Conservation (phyloP, 1,284 basidiomycete species). For the Cutaneotrichosporon sp. region DNA sequence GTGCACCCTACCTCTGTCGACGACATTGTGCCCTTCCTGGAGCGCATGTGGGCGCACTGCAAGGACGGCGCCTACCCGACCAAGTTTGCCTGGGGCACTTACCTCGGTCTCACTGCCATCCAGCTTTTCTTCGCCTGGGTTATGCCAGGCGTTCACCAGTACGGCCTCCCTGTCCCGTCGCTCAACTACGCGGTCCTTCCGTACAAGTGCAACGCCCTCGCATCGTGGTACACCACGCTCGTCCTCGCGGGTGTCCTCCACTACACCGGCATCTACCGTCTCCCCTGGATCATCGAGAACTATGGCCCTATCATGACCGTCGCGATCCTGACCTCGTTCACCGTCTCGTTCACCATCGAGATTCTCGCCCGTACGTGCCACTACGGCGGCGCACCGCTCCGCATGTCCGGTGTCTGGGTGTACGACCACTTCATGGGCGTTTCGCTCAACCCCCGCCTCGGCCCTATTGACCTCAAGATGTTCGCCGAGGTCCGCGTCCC, state of each 20-base stretch:
- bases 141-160: constrained; percentile 84
- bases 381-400: constrained; percentile 69
- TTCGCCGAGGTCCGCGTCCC: constrained; percentile 98
- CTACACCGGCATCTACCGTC: constrained; percentile 74
- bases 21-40: constrained; percentile 74
- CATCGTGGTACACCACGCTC: constrained; percentile 81
- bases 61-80: constrained; percentile 87
- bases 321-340: constrained; percentile 85
- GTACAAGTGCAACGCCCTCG: constrained; percentile 95
- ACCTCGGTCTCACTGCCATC: constrained; percentile 80
- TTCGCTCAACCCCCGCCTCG: constrained; percentile 86
- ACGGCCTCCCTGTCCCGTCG: constrained; percentile 80
- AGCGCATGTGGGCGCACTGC: constrained; percentile 77
- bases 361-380: constrained; percentile 60
- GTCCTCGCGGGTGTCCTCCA: constrained; percentile 72
- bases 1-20: constrained; percentile 67
- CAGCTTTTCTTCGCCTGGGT: constrained; percentile 86
- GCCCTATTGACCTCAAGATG: constrained; percentile 96
- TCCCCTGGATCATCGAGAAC: constrained; percentile 93
- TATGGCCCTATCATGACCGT: constrained; percentile 96
- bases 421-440: constrained; percentile 99
- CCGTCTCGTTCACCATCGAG: constrained; percentile 73
- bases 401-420: constrained; percentile 89
- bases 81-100: constrained; percentile 78
- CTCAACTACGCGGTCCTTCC: constrained; percentile 84